Percentiles rank a stretch among this genome's conserved stretches.
phyloP scores from a whole-genome alignment of 441 rosid species.

The Gossypium trilobum region DNA sequence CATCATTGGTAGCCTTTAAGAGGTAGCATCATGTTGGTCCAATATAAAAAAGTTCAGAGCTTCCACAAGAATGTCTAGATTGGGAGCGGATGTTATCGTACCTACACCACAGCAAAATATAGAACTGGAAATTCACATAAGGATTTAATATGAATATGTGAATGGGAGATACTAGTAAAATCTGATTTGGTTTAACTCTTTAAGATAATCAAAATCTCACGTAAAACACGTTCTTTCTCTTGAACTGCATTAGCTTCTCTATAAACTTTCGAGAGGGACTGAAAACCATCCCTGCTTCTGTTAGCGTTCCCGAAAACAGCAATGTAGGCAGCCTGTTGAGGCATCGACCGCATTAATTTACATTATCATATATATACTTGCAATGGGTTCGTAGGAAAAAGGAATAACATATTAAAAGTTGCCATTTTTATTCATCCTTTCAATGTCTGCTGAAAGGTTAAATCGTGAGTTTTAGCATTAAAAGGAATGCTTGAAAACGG shows the following conservation, averaged over 20 bases:
- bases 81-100: constrained; percentile 56
- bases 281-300: constrained; percentile 36
- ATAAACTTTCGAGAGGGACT: constrained; percentile 65
- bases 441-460: background rate
- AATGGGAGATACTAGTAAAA: no score
- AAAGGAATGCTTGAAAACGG: background rate
- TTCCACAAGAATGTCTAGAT: constrained; percentile 49
- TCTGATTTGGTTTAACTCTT: background rate
- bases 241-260: constrained; percentile 86
- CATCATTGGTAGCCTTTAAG: constrained; percentile 2
- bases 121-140: background rate
- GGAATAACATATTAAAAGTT: background rate
- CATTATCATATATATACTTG: background rate
- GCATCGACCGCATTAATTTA: constrained; percentile 16
- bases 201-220: constrained; percentile 26
- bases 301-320: constrained; percentile 68
- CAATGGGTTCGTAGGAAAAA: background rate
- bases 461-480: background rate
- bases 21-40: background rate
- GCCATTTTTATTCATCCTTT: background rate
- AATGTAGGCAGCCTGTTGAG: constrained; percentile 64
- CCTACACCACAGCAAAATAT: constrained; percentile 10
- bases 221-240: constrained; percentile 75
- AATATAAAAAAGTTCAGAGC: constrained; percentile 66
- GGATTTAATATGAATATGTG: background rate